Base-by-base conservation (phyloP, 192 early-diverging fungal genomes). In the Coemansia sp. region DNA sequence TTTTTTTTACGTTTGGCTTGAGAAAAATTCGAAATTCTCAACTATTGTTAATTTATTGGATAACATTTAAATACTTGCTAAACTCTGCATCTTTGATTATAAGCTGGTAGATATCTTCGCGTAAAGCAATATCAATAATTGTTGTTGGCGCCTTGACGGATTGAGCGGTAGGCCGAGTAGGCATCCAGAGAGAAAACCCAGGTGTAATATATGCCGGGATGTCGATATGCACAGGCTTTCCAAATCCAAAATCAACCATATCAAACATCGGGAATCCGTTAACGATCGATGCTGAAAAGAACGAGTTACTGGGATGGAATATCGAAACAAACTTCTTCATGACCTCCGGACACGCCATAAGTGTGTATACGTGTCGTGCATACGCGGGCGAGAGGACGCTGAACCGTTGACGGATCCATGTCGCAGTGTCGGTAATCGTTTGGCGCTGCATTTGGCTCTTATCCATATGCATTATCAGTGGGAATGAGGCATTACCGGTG, bases 121-220 rank as follows among this genome's bases (percentile, higher is more conserved):
- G 68, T 18, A 82, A 52, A 0, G 75, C 49, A 67, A 82, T 70
- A 24, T 75, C 73, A 13, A 82, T 66, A 20, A 6, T 13, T 0
- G 44, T 63, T 5, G 43, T 38, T 43, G 33, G n/a, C 18, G n/a
- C n/a, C 61, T 41, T 41, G n/a, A 1, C 38, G 3, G 61, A 41
- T 15, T 63, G 61, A 20, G 61, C 38, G 20, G 61, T 43, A 5
- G 74, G 61, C 6, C 38, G 63, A 0, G 68, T 47, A 0, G 79
- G 75, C 71, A 82, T 66, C 75, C 75, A 82, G 20, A 82, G 76
- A 1, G 79, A 82, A 13, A 76, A 82, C n/a, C 79, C 79, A 0
- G 79, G 79, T 1, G 64, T 54, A 20, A 82, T 65, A 38, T 82
- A 82, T 1, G 67, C 57, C 1, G 79, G 79, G 3, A 82, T 67